Evolutionary conservation across 116 monocot species (phyloP).

Genomic region (Cymodocea nodosa): DNA sequence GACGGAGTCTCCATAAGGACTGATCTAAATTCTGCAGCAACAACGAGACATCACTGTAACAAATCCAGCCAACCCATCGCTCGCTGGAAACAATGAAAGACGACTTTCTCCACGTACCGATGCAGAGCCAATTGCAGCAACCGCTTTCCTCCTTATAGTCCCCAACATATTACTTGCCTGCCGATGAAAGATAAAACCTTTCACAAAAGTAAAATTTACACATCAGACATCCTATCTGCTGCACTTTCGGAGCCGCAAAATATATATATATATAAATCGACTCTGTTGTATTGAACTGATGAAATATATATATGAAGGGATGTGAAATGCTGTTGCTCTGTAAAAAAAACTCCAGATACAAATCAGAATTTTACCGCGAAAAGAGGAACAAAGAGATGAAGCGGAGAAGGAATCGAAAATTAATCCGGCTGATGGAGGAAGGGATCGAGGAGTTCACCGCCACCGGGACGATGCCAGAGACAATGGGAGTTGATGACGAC

Average conservation of each 20-base stretch:
- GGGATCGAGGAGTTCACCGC: neutral
- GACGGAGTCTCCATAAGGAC: constrained; percentile 17
- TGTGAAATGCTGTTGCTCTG: neutral
- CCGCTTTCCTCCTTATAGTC: neutral
- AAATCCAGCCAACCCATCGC: neutral
- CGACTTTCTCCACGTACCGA: neutral
- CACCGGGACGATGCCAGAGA: too few relatives aligned
- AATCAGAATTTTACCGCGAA: neutral
- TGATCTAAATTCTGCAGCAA: constrained; percentile 16
- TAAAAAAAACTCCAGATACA: neutral
- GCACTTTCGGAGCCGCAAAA: too few relatives aligned
- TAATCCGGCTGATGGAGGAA: neutral
- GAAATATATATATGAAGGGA: neutral
- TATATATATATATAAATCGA: too few relatives aligned
- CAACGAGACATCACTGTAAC: neutral
- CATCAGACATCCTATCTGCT: neutral
- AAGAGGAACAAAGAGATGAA: neutral
- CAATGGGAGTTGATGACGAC: too few relatives aligned
- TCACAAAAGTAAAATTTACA: neutral
- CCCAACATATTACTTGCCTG: constrained; percentile 8
- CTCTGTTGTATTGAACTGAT: too few relatives aligned
- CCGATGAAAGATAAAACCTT: neutral
- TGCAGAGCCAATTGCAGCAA: neutral
- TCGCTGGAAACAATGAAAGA: neutral
- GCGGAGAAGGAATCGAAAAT: neutral